phyloP scores from a whole-genome alignment of 306 rosid genomes.

The Vigna reflexopilosa region DNA sequence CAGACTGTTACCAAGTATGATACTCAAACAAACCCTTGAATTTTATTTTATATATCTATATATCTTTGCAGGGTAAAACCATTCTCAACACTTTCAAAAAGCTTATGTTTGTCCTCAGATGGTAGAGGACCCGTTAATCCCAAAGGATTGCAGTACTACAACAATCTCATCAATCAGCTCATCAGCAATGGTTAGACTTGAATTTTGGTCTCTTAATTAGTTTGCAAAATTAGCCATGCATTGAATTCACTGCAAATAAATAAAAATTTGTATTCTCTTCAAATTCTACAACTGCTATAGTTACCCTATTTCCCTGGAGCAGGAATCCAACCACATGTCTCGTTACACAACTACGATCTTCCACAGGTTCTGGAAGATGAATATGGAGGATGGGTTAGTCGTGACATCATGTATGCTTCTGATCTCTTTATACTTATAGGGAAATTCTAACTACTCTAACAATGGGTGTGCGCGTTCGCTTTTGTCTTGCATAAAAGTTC shows the following conservation, averaged over 20 bases:
- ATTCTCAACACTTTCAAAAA: background rate
- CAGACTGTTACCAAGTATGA: conserved; percentile 74
- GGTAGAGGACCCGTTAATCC: conserved; percentile 85
- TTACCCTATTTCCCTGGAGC: conserved; percentile 2
- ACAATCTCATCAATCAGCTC: conserved; percentile 76
- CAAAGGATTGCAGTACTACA: conserved; percentile 74
- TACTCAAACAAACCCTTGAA: background rate
- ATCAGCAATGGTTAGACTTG: conserved; percentile 54
- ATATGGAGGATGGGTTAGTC: conserved; percentile 85
- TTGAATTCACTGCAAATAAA: background rate
- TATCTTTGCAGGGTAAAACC: background rate
- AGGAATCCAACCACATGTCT: conserved; percentile 85
- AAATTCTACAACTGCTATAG: conserved; percentile 9
- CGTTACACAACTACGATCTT: conserved; percentile 61
- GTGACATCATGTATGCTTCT: conserved; percentile 58
- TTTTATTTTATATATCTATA: background rate
- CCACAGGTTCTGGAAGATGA: conserved; percentile 84
- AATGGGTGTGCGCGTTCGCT: background rate
- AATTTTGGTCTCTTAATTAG: background rate
- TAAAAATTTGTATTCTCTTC: background rate
- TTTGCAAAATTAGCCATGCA: conserved; percentile 13
- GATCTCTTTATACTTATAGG: background rate
- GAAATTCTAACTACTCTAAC: background rate
- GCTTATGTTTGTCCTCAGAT: conserved; percentile 44
- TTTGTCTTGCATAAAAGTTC: background rate